Base-by-base conservation (phyloP, 2,329 filamentous ascomycete genomes). In the Thelonectria discophora region DNA sequence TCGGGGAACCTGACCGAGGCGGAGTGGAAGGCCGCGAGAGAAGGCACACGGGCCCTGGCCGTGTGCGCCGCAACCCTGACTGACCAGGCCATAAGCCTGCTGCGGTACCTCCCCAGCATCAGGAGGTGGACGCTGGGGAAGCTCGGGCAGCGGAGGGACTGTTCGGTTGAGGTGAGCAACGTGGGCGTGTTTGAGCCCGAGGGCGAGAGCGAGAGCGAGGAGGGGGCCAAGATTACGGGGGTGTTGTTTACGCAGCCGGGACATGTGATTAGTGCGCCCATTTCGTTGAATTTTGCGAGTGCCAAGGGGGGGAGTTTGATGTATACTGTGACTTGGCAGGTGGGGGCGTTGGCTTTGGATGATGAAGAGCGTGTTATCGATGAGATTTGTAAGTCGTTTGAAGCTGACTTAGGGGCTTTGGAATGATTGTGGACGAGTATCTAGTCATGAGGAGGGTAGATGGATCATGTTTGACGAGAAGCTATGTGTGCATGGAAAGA, bases 211-310 rank as follows among this genome's bases (percentile, higher is more conserved):
- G 21, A 24, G 21, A 6, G 17, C 18, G 40, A 55, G 3, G 32
- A 39, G 12, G 21, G 30, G 9, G 57, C 47, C 30, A 62, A 34
- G 42, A 55, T 72, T 13, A 66, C 49, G 0, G 62, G 66, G 3
- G 60, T 72, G 65, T 51, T 69, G 3, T 72, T 72, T 63, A 54
- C 63, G 27, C 70, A 72, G 39, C 67, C 70, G 1, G 59, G 69
- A n/a, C 61, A 65, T 27, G 60, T 67, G 17, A 52, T 47, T 10
- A 62, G 67, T 3, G 37, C 65, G 30, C 65, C 69, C 10, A 53
- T 72, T 13, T 32, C 20, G 18, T 72, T 72, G 57, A 72, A 68
- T 11, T 48, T 69, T 8, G 58, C 54, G 8, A 63, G 62, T 13
- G 55, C 66, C 37, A 72, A 66, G 53, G 66, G 60, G 40, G 60